These are phyloP conservation scores for Lichenothelia convexa DNA, from an alignment of 495 filamentous ascomycete species.

Conservation along the genomic window DNA sequence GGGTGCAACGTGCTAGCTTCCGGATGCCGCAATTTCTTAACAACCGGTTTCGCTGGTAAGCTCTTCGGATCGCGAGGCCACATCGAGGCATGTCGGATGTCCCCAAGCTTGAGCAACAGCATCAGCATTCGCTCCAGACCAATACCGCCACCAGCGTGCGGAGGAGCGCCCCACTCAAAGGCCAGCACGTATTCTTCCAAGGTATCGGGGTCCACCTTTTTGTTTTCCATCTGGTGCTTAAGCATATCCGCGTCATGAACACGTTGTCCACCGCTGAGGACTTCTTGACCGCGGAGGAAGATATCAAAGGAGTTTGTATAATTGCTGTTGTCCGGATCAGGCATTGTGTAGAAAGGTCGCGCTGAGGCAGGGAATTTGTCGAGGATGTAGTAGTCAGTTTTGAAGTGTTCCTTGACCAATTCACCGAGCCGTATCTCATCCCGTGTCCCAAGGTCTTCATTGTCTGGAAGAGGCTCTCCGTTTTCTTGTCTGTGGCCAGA, in stretches of 20 bases:
- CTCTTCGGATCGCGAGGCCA: constrained; percentile 74
- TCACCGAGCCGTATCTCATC: constrained; percentile 76
- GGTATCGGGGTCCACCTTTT: constrained; percentile 52
- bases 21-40: constrained; percentile 47
- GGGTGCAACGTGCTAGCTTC: constrained; percentile 58
- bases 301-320: constrained; percentile 90
- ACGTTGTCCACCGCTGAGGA: constrained; percentile 79
- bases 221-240: constrained; percentile 54
- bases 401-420: constrained; percentile 67
- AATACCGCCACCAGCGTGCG: constrained; percentile 79
- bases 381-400: constrained; percentile 83
- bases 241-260: constrained; percentile 64
- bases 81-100: constrained; percentile 72
- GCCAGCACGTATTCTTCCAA: constrained; percentile 82
- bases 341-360: constrained; percentile 89
- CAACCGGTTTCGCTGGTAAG: constrained; percentile 38
- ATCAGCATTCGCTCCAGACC: constrained; percentile 77
- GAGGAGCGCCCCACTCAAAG: constrained; percentile 76
- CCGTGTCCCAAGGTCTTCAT: constrained; percentile 66
- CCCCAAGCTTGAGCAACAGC: constrained; percentile 65
- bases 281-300: constrained; percentile 86
- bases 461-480: constrained; percentile 43
- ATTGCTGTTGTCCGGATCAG: constrained; percentile 51
- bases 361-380: constrained; percentile 80
- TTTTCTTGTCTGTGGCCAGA: constrained; percentile 65